Evolutionary conservation across 2,329 filamentous ascomycete genomes (phyloP).

Genomic region (Leptographium procerum): DNA sequence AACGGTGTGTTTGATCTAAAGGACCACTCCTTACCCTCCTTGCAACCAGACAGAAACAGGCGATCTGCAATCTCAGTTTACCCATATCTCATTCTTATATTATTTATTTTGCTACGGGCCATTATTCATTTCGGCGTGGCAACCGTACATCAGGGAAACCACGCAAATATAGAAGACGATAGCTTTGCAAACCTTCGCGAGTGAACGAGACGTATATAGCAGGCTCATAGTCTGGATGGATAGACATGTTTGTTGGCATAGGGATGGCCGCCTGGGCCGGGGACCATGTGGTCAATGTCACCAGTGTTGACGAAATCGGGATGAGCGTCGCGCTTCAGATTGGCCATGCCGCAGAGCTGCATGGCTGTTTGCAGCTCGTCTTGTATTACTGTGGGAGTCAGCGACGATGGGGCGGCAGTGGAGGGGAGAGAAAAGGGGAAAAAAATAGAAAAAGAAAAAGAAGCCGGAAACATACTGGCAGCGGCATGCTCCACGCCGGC

Average conservation of each 20-base stretch:
- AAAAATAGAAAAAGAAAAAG: too few relatives aligned
- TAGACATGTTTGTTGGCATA: constrained; percentile 7
- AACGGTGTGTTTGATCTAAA: not conserved
- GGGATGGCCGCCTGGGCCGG: constrained; percentile 3
- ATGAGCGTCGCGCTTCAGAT: constrained; percentile 13
- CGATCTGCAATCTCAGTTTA: not conserved
- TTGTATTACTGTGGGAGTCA: constrained; percentile 20
- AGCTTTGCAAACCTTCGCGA: too few relatives aligned
- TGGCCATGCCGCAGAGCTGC: constrained; percentile 19
- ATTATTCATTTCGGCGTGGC: not conserved
- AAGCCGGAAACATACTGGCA: constrained; percentile 26
- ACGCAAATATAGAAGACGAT: too few relatives aligned
- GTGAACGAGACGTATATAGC: too few relatives aligned
- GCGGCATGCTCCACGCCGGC: constrained; percentile 32
- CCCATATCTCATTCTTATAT: not conserved
- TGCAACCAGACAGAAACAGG: not conserved
- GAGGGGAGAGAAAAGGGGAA: not conserved
- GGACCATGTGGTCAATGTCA: constrained; percentile 14
- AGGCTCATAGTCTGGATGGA: not conserved
- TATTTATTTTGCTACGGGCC: too few relatives aligned
- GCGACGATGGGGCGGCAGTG: not conserved
- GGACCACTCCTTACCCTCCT: not conserved
- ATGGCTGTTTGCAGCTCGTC: constrained; percentile 27
- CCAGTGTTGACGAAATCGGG: constrained; percentile 15
- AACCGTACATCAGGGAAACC: too few relatives aligned